A percentile compares a stretch with the other conserved stretches of the same genome.
phyloP scores from a whole-genome alignment of 2,329 filamentous ascomycete genomes.

The Epichloe bromicola region DNA sequence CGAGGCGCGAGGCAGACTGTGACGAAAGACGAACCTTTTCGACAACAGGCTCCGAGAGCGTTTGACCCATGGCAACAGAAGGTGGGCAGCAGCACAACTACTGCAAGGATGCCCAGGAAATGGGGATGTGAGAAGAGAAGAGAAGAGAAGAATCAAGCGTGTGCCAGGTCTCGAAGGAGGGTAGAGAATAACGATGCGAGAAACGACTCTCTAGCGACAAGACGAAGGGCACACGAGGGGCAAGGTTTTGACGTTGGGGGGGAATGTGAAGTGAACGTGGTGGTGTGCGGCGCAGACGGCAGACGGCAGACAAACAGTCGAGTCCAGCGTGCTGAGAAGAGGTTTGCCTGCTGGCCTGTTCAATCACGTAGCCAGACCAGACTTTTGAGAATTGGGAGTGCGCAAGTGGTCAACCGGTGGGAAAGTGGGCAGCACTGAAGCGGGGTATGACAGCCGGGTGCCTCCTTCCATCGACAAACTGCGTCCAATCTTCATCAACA shows the following conservation, averaged over 20 bases:
- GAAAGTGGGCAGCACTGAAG: background rate
- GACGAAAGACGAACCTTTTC: slow-evolving; percentile 62
- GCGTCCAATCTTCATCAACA: too few relatives aligned
- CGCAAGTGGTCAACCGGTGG: background rate
- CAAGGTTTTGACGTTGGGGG: slow-evolving; percentile 1
- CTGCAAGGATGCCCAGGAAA: slow-evolving; percentile 11
- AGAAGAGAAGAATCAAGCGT: slow-evolving; percentile 2
- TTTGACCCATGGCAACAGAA: slow-evolving; percentile 73
- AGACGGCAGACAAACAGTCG: background rate
- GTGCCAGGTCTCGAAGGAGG: slow-evolving; percentile 1
- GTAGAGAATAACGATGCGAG: slow-evolving; percentile 1
- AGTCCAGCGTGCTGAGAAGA: background rate
- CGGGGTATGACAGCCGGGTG: background rate
- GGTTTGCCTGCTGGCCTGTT: background rate
- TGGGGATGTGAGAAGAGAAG: slow-evolving; percentile 6
- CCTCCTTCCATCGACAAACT: background rate
- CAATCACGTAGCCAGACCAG: background rate
- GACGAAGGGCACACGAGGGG: slow-evolving; percentile 4
- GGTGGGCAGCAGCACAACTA: slow-evolving; percentile 15
- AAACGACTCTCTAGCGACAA: slow-evolving; percentile 3
- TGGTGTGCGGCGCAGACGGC: background rate
- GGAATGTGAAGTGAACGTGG: slow-evolving; percentile 1
- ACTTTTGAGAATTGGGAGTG: background rate
- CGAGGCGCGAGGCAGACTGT: background rate
- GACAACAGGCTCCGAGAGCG: slow-evolving; percentile 94